Conservation (phyloP, 768 basidiomycete genomes). For the Xerocomellus amylosporus region DNA sequence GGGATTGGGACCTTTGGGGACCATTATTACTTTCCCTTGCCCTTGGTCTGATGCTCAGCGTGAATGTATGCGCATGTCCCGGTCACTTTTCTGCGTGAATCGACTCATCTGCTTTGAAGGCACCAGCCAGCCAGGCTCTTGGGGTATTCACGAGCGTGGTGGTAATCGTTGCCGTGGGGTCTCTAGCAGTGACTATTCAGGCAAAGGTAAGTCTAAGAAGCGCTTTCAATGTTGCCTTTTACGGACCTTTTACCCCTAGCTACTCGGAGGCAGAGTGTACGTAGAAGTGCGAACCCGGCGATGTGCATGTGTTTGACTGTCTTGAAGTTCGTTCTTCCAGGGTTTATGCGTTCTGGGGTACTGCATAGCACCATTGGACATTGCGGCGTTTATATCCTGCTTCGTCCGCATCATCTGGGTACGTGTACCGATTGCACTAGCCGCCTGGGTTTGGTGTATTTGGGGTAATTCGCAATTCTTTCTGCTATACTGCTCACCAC, state of each 20-base stretch:
- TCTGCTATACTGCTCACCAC: not conserved
- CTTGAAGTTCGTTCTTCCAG: slow-evolving; percentile 86
- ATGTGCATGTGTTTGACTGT: not conserved
- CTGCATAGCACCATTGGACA: slow-evolving; percentile 88
- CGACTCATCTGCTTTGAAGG: slow-evolving; percentile 44
- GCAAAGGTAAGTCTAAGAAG: slow-evolving; percentile 64
- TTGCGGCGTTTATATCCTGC: slow-evolving; percentile 84
- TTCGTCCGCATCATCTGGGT: slow-evolving; percentile 86
- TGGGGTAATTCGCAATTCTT: slow-evolving; percentile 64
- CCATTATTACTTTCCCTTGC: slow-evolving; percentile 80
- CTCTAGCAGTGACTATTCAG: slow-evolving; percentile 90
- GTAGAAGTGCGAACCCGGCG: slow-evolving; percentile 21
- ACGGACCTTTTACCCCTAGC: slow-evolving; percentile 37
- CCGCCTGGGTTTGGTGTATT: slow-evolving; percentile 94
- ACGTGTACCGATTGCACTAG: slow-evolving; percentile 78
- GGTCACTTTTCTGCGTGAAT: not conserved
- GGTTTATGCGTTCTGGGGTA: slow-evolving; percentile 93
- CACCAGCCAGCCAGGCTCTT: slow-evolving; percentile 77
- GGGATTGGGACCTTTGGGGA: slow-evolving; percentile 99
- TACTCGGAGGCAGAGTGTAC: slow-evolving; percentile 81
- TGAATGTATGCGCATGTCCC: slow-evolving; percentile 58
- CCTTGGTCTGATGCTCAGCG: slow-evolving; percentile 80
- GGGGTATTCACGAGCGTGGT: slow-evolving; percentile 94
- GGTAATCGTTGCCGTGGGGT: slow-evolving; percentile 87
- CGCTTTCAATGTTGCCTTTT: not conserved